Percentiles rank a stretch among this genome's conserved stretches.
These are phyloP conservation scores for Knufia fluminis DNA, from an alignment of 2,329 filamentous ascomycete genomes.

Conservation along the genomic window DNA sequence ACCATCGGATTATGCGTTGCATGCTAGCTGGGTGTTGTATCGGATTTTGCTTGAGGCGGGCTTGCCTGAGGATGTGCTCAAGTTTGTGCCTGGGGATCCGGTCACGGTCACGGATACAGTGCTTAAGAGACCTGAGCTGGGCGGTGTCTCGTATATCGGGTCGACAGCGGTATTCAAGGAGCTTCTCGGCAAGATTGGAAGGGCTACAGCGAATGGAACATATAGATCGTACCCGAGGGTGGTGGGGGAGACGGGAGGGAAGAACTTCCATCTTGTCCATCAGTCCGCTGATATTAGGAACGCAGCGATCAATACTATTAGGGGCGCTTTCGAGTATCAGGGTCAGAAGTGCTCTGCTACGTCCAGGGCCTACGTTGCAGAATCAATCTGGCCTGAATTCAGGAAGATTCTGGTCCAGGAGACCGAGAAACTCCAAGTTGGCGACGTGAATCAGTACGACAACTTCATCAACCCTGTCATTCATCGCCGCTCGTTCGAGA, in stretches of 20 bases:
- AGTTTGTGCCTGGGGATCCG: slow-evolving; percentile 33
- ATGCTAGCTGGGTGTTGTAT: slow-evolving; percentile 29
- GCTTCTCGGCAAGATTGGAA: slow-evolving; percentile 28
- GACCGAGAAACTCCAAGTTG: slow-evolving; percentile 60
- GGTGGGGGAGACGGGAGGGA: slow-evolving; percentile 57
- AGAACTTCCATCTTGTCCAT: slow-evolving; percentile 87
- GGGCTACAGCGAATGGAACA: slow-evolving; percentile 42
- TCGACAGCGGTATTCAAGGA: slow-evolving; percentile 32
- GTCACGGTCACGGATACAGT: slow-evolving; percentile 28
- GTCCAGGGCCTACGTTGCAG: slow-evolving; percentile 68
- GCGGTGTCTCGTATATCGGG: slow-evolving; percentile 31
- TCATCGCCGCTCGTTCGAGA: slow-evolving; percentile 71
- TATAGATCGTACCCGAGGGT: slow-evolving; percentile 82
- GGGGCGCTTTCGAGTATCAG: slow-evolving; percentile 83
- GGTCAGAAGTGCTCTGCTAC: slow-evolving; percentile 87
- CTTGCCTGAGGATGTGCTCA: slow-evolving; percentile 31
- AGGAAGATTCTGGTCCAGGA: slow-evolving; percentile 58
- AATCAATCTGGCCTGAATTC: slow-evolving; percentile 65
- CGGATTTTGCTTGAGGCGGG: slow-evolving; percentile 35
- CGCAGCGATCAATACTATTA: slow-evolving; percentile 71
- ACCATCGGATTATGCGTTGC: slow-evolving; percentile 28
- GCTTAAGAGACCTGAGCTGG: slow-evolving; percentile 29
- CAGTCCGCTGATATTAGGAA: slow-evolving; percentile 66
- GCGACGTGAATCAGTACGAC: slow-evolving; percentile 57
- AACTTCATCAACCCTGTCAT: slow-evolving; percentile 87